Evolutionary conservation across 345 rosid species (phyloP).

Genomic region (Linum usitatissimum): DNA sequence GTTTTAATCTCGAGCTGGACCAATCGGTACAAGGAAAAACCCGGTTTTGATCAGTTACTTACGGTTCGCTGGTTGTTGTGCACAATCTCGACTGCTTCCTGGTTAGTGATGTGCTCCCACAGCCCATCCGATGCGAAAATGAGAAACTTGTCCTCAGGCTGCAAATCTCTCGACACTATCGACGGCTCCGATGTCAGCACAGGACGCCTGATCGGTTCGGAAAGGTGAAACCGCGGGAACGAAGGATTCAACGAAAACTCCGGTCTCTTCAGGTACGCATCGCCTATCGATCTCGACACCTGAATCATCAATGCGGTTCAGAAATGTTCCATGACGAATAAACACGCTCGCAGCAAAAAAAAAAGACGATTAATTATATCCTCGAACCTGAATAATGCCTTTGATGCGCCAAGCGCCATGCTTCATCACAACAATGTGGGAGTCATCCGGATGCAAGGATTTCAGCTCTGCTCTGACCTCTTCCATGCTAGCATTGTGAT

Average conservation of each 20-base stretch:
- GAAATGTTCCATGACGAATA: neutral
- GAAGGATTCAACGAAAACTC: conserved; percentile 83
- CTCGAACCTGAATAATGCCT: conserved; percentile 87
- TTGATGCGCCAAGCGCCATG: conserved; percentile 97
- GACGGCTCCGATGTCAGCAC: conserved; percentile 80
- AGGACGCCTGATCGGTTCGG: conserved; percentile 65
- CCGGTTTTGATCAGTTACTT: conserved; percentile 17
- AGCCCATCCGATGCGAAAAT: conserved; percentile 97
- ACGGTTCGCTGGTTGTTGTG: conserved; percentile 55
- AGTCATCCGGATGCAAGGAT: conserved; percentile 79
- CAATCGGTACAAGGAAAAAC: neutral
- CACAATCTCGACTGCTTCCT: conserved; percentile 78
- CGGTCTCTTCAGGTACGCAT: conserved; percentile 83
- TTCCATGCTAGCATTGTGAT: conserved; percentile 79
- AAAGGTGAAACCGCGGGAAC: conserved; percentile 69
- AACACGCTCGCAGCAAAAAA: conserved; percentile 6
- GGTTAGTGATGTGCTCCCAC: conserved; percentile 78
- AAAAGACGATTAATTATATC: neutral
- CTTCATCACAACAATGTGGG: conserved; percentile 68
- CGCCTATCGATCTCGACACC: conserved; percentile 95
- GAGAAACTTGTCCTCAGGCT: conserved; percentile 61
- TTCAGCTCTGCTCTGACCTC: conserved; percentile 86
- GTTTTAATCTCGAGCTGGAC: neutral
- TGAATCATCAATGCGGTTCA: conserved; percentile 9
- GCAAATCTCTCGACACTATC: conserved; percentile 44